Evolutionary conservation across 805 yeast species (phyloP).

Genomic region (Candida easanensis): DNA sequence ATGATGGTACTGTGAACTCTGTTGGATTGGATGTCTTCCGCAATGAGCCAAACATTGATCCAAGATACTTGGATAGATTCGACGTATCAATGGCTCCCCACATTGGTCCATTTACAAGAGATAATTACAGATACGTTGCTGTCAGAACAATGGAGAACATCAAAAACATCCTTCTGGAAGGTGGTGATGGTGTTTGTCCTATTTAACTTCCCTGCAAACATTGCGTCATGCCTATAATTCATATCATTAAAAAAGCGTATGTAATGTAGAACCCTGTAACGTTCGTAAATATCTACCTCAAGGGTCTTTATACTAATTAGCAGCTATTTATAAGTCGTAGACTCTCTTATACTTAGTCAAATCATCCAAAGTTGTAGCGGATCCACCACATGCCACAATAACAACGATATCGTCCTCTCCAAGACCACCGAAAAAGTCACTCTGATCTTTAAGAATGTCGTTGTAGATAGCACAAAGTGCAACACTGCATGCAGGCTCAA

Average conservation of each 20-base stretch:
- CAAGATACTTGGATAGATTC: conserved; percentile 48
- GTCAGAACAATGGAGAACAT: conserved; percentile 51
- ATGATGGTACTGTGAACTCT: conserved; percentile 55
- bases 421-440: conserved; percentile 30
- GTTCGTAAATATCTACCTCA: too few species aligned
- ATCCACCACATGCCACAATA: conserved; percentile 60
- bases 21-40: conserved; percentile 76
- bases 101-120: conserved; percentile 64
- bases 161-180: conserved; percentile 16
- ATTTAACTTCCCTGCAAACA: too few species aligned
- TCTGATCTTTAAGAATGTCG: conserved; percentile 26
- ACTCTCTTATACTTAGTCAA: conserved; percentile 17
- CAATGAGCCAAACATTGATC: conserved; percentile 56
- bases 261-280: too few species aligned
- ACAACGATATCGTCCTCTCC: conserved; percentile 44
- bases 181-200: conserved; percentile 17
- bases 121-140: conserved; percentile 52
- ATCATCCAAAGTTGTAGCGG: conserved; percentile 34
- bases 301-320: too few species aligned
- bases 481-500: conserved; percentile 77
- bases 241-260: too few species aligned
- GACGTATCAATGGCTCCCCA: conserved; percentile 65
- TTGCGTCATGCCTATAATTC: too few species aligned
- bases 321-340: conserved; percentile 18
- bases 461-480: conserved; percentile 53